A percentile compares a stretch with the other conserved stretches of the same genome.
Evolutionary conservation across 306 rosid species (phyloP).

Genomic region (Senna siamea): DNA sequence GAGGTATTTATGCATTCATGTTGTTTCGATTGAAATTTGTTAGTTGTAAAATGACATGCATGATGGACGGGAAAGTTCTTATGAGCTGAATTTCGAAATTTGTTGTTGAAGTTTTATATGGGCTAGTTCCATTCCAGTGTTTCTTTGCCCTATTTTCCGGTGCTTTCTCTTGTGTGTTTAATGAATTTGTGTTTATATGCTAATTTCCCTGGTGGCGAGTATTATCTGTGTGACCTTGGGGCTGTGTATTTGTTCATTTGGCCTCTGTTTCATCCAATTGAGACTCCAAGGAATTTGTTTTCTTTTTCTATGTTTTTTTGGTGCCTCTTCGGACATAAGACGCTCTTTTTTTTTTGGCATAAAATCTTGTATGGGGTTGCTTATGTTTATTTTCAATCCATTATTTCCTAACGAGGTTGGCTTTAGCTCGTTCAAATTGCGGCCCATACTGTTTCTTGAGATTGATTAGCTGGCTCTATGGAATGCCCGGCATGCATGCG

Average conservation of each 20-base stretch:
- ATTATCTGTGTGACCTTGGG: constrained; percentile 15
- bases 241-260: not conserved
- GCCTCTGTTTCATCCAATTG: constrained; percentile 3
- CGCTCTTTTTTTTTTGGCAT: too few relatives aligned
- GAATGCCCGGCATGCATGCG: constrained; percentile 9
- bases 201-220: not conserved
- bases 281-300: not conserved
- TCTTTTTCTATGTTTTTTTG: not conserved
- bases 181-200: not conserved
- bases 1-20: constrained; percentile 59
- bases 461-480: not conserved
- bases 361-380: not conserved
- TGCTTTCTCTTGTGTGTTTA: not conserved
- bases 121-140: not conserved
- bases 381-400: not conserved
- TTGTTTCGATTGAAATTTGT: not conserved
- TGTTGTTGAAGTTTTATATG: not conserved
- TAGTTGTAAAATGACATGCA: not conserved
- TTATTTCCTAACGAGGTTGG: not conserved
- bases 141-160: not conserved
- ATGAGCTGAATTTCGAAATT: not conserved
- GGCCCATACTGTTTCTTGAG: not conserved
- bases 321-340: not conserved
- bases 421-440: constrained; percentile 9
- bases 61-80: not conserved